Percentiles rank a stretch among this genome's conserved stretches.
Evolutionary conservation across 2,329 filamentous ascomycete genomes (phyloP).

Genomic region (Pyricularia pennisetigena): DNA sequence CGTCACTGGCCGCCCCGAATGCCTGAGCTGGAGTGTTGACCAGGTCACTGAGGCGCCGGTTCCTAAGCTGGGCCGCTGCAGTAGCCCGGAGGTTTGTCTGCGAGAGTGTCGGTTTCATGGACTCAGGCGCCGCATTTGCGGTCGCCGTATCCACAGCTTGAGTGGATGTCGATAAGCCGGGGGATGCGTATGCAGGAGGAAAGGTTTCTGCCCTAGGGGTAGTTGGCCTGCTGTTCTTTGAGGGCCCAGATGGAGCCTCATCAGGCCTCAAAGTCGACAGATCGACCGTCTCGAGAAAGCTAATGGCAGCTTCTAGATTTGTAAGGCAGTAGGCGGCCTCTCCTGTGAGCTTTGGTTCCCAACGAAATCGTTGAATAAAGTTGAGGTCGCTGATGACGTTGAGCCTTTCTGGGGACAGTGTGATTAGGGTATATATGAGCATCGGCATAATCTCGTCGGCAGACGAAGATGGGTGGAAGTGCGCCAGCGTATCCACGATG

Average conservation of each 20-base stretch:
- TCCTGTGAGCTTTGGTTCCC: slow-evolving; percentile 76
- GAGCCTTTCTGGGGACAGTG: slow-evolving; percentile 73
- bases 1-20: slow-evolving; percentile 73
- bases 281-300: slow-evolving; percentile 91
- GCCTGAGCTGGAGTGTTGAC: slow-evolving; percentile 77
- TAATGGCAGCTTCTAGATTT: slow-evolving; percentile 89
- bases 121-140: slow-evolving; percentile 19
- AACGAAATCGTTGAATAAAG: slow-evolving; percentile 88
- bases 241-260: slow-evolving; percentile 59
- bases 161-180: slow-evolving; percentile 27
- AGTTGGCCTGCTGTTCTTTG: slow-evolving; percentile 41
- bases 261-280: slow-evolving; percentile 78
- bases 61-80: slow-evolving; percentile 42
- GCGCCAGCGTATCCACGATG: slow-evolving; percentile 76
- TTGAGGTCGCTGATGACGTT: slow-evolving; percentile 90
- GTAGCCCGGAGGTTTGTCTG: slow-evolving; percentile 28
- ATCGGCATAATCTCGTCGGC: slow-evolving; percentile 96
- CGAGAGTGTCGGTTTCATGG: slow-evolving; percentile 26
- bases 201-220: slow-evolving; percentile 44
- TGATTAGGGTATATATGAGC: slow-evolving; percentile 92
- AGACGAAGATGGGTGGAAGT: slow-evolving; percentile 69
- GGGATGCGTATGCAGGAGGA: slow-evolving; percentile 40
- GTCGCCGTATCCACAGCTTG: slow-evolving; percentile 22
- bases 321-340: slow-evolving; percentile 95
- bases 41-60: slow-evolving; percentile 72